Percentiles rank a stretch among this genome's conserved stretches.
Conservation (phyloP, 805 yeast species). For the Alloascoidea hylecoeti region DNA sequence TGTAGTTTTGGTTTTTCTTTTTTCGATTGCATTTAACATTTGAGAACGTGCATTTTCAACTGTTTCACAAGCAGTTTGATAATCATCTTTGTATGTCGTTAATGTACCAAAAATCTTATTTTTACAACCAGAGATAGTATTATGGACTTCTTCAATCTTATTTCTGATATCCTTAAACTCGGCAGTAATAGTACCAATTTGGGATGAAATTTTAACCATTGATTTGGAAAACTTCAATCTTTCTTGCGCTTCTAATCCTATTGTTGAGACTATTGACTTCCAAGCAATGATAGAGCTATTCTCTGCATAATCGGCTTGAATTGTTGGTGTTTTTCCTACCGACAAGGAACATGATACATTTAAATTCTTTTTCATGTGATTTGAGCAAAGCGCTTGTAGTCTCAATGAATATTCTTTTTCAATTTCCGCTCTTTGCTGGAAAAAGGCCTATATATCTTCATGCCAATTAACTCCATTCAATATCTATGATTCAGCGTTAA, state of each 20-base stretch:
- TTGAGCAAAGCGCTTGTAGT: constrained; percentile 47
- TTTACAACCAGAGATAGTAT: constrained; percentile 32
- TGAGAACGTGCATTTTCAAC: constrained; percentile 76
- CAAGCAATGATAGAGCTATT: constrained; percentile 79
- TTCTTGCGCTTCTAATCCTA: constrained; percentile 67
- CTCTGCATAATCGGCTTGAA: constrained; percentile 92
- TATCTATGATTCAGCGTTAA: constrained; percentile 3
- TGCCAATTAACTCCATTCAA: constrained; percentile 61
- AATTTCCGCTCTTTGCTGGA: constrained; percentile 64
- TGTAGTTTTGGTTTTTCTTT: constrained; percentile 32
- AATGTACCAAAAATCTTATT: constrained; percentile 39
- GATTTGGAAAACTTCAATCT: constrained; percentile 44
- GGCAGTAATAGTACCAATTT: constrained; percentile 35
- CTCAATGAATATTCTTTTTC: constrained; percentile 75
- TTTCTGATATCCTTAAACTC: constrained; percentile 40
- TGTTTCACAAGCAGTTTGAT: constrained; percentile 65
- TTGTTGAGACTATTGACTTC: constrained; percentile 76
- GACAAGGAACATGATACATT: constrained; percentile 49
- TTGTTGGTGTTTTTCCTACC: constrained; percentile 83
- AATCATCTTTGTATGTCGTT: constrained; percentile 52
- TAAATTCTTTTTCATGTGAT: constrained; percentile 66
- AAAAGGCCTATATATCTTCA: constrained; percentile 67
- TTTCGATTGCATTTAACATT: constrained; percentile 38
- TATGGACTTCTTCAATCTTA: constrained; percentile 44
- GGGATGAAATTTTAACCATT: constrained; percentile 43